Evolutionary conservation across 2,329 filamentous ascomycete genomes (phyloP).

Genomic region (Parastagonospora nodorum): DNA sequence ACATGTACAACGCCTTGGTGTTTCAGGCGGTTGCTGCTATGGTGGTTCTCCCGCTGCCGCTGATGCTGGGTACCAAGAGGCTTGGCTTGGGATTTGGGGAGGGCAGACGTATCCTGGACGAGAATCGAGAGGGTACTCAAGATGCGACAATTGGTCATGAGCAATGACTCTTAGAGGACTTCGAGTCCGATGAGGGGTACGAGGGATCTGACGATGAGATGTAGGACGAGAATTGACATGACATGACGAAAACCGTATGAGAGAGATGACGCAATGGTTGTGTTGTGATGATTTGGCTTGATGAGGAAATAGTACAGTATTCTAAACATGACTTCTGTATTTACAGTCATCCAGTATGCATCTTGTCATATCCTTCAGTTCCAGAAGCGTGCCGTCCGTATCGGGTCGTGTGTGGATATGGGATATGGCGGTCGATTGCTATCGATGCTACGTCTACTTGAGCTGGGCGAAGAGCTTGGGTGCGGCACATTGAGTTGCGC

Average conservation of each 20-base stretch:
- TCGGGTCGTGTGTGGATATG: conserved; percentile 17
- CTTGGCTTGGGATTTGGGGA: conserved; percentile 60
- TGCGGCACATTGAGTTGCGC: conserved; percentile 88
- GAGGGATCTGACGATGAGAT: not conserved
- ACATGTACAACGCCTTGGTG: conserved; percentile 77
- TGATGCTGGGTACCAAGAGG: conserved; percentile 65
- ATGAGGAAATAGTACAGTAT: conserved; percentile 42
- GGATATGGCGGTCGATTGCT: conserved; percentile 14
- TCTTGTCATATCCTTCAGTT: conserved; percentile 29
- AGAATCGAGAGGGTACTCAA: conserved; percentile 26
- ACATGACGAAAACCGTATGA: not conserved
- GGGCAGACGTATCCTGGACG: conserved; percentile 42
- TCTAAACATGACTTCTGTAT: conserved; percentile 45
- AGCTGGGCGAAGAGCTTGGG: conserved; percentile 93
- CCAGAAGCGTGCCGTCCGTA: conserved; percentile 20
- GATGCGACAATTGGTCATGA: conserved; percentile 13
- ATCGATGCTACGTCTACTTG: conserved; percentile 66
- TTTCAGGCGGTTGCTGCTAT: conserved; percentile 77
- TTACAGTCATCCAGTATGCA: conserved; percentile 40
- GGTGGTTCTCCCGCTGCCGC: conserved; percentile 67
- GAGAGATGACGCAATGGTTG: not conserved
- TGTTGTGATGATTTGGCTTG: conserved; percentile 8
- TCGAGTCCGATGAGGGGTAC: conserved; percentile 14
- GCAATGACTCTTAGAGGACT: conserved; percentile 27
- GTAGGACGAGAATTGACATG: not conserved